Evolutionary conservation across 1,139 yeast species (phyloP).

Genomic region (Kodamaea arcana): DNA sequence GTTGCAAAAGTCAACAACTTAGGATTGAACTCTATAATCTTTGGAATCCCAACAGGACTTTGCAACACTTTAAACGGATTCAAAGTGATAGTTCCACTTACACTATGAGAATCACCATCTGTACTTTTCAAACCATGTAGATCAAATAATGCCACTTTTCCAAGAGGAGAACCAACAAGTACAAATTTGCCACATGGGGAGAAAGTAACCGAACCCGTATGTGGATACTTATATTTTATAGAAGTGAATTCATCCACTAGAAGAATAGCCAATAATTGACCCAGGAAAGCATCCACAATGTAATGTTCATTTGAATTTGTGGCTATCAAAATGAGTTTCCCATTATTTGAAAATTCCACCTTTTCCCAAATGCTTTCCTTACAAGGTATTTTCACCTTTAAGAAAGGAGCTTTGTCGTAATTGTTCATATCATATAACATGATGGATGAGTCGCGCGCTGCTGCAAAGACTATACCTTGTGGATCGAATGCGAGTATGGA

Average conservation of each 20-base stretch:
- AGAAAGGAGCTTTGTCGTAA: slow-evolving; percentile 55
- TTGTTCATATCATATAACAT: slow-evolving; percentile 59
- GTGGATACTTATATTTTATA: slow-evolving; percentile 42
- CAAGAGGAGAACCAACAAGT: slow-evolving; percentile 50
- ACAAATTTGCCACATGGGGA: slow-evolving; percentile 81
- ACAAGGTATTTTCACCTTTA: slow-evolving; percentile 27
- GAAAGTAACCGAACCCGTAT: slow-evolving; percentile 61
- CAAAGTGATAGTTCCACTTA: slow-evolving; percentile 19
- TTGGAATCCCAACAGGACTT: slow-evolving; percentile 43
- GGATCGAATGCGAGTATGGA: slow-evolving; percentile 70
- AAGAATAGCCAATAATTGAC: slow-evolving; percentile 52
- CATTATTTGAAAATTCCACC: slow-evolving; percentile 80
- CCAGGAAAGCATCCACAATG: slow-evolving; percentile 69
- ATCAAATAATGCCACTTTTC: slow-evolving; percentile 62
- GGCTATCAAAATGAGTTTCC: slow-evolving; percentile 64
- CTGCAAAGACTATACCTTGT: slow-evolving; percentile 74
- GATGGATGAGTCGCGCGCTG: slow-evolving; percentile 50
- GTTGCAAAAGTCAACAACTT: slow-evolving; percentile 72
- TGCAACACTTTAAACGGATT: slow-evolving; percentile 23
- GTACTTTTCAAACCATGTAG: slow-evolving; percentile 34
- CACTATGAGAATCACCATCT: slow-evolving; percentile 18
- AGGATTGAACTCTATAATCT: slow-evolving; percentile 74
- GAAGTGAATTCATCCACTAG: slow-evolving; percentile 20
- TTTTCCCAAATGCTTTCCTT: slow-evolving; percentile 52
- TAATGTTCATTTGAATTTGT: slow-evolving; percentile 54